phyloP scores from a whole-genome alignment of 192 early-diverging fungal species.

The Coemansia erecta region DNA sequence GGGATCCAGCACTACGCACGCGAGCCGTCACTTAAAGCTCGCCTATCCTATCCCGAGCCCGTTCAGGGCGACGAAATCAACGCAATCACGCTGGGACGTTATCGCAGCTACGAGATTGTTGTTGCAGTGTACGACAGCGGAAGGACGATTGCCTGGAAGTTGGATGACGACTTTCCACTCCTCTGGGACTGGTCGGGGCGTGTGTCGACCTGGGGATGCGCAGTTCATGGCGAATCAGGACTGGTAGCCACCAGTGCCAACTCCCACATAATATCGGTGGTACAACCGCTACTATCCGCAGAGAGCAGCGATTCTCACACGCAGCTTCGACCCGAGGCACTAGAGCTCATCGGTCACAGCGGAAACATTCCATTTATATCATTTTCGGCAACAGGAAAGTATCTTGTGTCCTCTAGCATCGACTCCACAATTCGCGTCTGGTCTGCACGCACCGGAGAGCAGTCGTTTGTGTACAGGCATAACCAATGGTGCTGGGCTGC shows the following conservation, averaged over 20 bases:
- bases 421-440: conserved; percentile 34
- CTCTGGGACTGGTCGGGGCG: conserved; percentile 27
- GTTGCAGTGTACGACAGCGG: conserved; percentile 44
- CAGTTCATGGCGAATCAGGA: conserved; percentile 7
- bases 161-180: conserved; percentile 11
- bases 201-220: conserved; percentile 46
- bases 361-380: conserved; percentile 32
- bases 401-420: conserved; percentile 44
- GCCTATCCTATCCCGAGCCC: conserved; percentile 15
- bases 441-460: conserved; percentile 12
- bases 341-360: conserved; percentile 14
- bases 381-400: conserved; percentile 32
- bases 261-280: conserved; percentile 26
- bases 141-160: conserved; percentile 21
- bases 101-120: conserved; percentile 11
- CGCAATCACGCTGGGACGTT: conserved; percentile 25
- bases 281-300: neutral
- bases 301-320: neutral
- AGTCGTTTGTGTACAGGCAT: conserved; percentile 18
- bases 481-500: conserved; percentile 40
- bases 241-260: conserved; percentile 40
- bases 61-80: conserved; percentile 34
- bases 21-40: conserved; percentile 7
- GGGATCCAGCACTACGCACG: conserved; percentile 25
- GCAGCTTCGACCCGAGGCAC: conserved; percentile 10